Percentiles rank a stretch among this genome's conserved stretches.
phyloP scores from a whole-genome alignment of 2,329 filamentous ascomycete genomes.

The Gremmenia infestans region DNA sequence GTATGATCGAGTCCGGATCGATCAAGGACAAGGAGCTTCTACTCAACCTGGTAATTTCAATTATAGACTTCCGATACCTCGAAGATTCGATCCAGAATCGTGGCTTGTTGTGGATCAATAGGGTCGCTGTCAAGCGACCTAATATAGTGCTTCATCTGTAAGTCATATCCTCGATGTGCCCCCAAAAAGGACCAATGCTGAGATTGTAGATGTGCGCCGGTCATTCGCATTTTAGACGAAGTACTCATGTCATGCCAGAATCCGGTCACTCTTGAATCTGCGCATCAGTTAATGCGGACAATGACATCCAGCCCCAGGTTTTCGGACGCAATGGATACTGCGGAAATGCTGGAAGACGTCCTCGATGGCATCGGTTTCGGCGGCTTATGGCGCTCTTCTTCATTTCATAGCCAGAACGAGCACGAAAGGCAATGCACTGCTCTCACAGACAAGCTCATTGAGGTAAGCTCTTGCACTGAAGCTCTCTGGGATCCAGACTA shows the following conservation, averaged over 20 bases:
- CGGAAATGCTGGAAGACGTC: slow-evolving; percentile 45
- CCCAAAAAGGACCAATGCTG: slow-evolving; percentile 2
- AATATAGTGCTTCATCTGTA: slow-evolving; percentile 55
- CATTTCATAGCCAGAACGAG: slow-evolving; percentile 29
- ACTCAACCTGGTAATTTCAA: slow-evolving; percentile 56
- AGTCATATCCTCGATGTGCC: slow-evolving; percentile 28
- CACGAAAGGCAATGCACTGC: slow-evolving; percentile 30
- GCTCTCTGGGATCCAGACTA: neutral
- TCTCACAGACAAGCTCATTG: slow-evolving; percentile 28
- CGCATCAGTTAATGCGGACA: slow-evolving; percentile 54
- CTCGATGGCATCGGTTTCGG: slow-evolving; percentile 58
- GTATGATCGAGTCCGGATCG: slow-evolving; percentile 39
- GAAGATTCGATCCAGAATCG: slow-evolving; percentile 59
- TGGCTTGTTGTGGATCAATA: slow-evolving; percentile 54
- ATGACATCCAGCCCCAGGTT: slow-evolving; percentile 52
- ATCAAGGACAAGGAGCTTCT: slow-evolving; percentile 59
- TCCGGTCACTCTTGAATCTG: slow-evolving; percentile 52
- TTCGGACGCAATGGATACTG: slow-evolving; percentile 42
- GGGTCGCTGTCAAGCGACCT: slow-evolving; percentile 50
- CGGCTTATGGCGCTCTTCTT: slow-evolving; percentile 50
- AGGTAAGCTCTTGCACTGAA: slow-evolving; percentile 15
- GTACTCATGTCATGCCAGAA: slow-evolving; percentile 58
- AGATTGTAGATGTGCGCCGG: slow-evolving; percentile 45
- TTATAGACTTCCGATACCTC: slow-evolving; percentile 61
- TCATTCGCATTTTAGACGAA: slow-evolving; percentile 55